Percentiles rank a stretch among this genome's conserved stretches.
These are phyloP conservation scores for Paracoccidioides lutzii DNA, from an alignment of 2,329 filamentous ascomycete species.

Conservation along the genomic window DNA sequence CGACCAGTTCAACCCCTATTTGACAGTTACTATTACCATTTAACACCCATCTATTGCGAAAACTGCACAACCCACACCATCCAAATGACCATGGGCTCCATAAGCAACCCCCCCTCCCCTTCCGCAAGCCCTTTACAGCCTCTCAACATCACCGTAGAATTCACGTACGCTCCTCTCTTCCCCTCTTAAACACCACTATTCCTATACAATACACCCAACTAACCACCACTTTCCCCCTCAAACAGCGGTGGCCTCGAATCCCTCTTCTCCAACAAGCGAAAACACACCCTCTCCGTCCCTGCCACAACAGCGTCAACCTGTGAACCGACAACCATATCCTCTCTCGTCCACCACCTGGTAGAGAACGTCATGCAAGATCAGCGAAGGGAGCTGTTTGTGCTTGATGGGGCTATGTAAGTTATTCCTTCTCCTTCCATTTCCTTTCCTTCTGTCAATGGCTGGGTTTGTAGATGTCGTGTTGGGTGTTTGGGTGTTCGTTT, in stretches of 20 bases:
- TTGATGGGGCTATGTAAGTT: slow-evolving; percentile 76
- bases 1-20: not conserved
- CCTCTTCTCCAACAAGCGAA: slow-evolving; percentile 73
- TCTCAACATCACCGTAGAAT: slow-evolving; percentile 57
- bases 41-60: no score
- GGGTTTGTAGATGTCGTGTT: no score
- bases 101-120: not conserved
- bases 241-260: slow-evolving; percentile 80
- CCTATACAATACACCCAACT: slow-evolving; percentile 7
- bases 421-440: not conserved
- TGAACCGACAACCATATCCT: slow-evolving; percentile 54
- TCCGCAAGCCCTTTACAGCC: slow-evolving; percentile 1
- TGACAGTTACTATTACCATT: not conserved
- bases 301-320: slow-evolving; percentile 43
- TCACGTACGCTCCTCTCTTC: slow-evolving; percentile 42
- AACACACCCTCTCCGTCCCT: slow-evolving; percentile 58
- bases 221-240: slow-evolving; percentile 5
- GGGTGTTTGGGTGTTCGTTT: not conserved
- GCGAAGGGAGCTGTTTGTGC: slow-evolving; percentile 76
- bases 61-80: not conserved
- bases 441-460: not conserved
- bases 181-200: not conserved
- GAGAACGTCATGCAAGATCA: slow-evolving; percentile 71
- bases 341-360: slow-evolving; percentile 67
- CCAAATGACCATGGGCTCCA: not conserved